Base-by-base conservation (phyloP, 139 green algal species). In the Micromonas pusilla region DNA sequence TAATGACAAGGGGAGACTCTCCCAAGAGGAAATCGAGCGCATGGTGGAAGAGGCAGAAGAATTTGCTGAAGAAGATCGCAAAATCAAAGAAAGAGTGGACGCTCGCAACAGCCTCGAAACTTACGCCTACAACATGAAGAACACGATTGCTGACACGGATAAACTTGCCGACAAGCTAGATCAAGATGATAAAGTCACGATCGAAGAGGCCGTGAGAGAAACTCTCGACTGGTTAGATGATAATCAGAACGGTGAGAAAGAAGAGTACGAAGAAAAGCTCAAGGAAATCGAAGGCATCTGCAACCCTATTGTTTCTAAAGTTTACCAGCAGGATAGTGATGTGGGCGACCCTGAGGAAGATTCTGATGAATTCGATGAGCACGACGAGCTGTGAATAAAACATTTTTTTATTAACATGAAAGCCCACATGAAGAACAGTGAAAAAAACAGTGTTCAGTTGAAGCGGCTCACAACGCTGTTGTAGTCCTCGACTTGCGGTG, bases 251-350 rank as follows among this genome's bases (percentile, higher is more conserved):
- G 80, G 77, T n/a, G 90, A 94, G 6, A 85, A 83, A 33, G 95
- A 98, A 52, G 95, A 98, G 74, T 97, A 93, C 86, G 86, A 95
- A 72, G 95, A 98, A 45, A 95, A 96, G 86, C 85, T 95, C 23
- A 99, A 98, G 88, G 91, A 97, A 80, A 83, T 99, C 32, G 92
- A 99, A 88, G 92, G 94, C 31, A 78, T 93, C 2, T 91, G 85
- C 84, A 90, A 91, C 72, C 95, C 95, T 68, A 96, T 99, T 81
- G 79, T 99, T 4, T 71, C 84, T 1, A 87, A 91, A 83, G 83
- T 91, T 3, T 96, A 97, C 52, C 73, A 87, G 23, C 73, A 64
- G 13, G 87, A 78, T 37, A 85, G 66, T 38, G 87, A 53, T 25
- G 26, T 21, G 21, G 25, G 13, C 20, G 37, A 75, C 2, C 13